Evolutionary conservation across 1,284 basidiomycete species (phyloP), one percentile per base, ranked within the genome.

Genomic region (Sanghuangporus sanghuang): DNA sequence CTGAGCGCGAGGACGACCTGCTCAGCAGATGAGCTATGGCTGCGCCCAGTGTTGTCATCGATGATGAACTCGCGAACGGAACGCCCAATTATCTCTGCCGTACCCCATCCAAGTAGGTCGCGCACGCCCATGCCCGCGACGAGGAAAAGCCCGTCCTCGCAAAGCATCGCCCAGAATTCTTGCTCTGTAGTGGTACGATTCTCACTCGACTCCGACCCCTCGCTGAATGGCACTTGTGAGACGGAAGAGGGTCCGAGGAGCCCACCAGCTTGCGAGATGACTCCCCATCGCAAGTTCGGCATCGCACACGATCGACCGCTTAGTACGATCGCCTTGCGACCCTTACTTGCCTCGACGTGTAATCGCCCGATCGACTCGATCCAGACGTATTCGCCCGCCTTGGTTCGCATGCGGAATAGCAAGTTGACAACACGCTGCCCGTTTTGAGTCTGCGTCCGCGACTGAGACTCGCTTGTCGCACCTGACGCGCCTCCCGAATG

Each of bases 301-400:
- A 95, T 86, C 67, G 82, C 80, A 55, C 88, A 78, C 35, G 85
- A 82, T 6, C 95, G 80, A 0, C 89, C 94, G 64, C 85, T 86
- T 21, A 96, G 79, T 50, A 96, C 85, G 69, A 96, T 93, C 2
- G 92, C 91, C 72, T 96, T 96, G 50, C 93, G 79, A 0, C 93
- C 93, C 72, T 95, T 96, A 1, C 93, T 93, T 0, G 93, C 89
- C 76, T 96, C 93, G 62, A 92, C 83, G 70, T 95, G 90, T 44
- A 96, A 77, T 48, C 92, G 80, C 1, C 94, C 94, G n/a, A 88
- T 80, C 62, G 86, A 90, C 71, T 96, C 93, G 32, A 96, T 78
- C 94, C 94, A 96, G 27, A 93, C 81, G 74, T 90, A 95, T 2
- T 78, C 76, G 2, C 83, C 85, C 58, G 74, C 71, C 72, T 89